Evolutionary conservation across 2,329 filamentous ascomycete species (phyloP), one percentile per base, ranked within the genome.

Genomic region (Penicillium sp.): DNA sequence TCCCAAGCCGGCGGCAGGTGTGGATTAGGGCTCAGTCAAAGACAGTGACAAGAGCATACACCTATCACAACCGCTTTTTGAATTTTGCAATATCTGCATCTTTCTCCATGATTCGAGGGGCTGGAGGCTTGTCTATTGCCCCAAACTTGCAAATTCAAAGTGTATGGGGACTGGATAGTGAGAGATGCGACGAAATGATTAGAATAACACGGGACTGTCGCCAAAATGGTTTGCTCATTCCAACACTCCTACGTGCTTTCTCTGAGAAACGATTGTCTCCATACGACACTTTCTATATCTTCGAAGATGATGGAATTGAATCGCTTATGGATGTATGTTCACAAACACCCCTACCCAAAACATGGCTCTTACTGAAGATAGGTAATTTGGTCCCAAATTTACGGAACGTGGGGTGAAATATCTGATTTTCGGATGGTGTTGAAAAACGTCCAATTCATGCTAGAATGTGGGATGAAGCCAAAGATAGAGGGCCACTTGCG

Each of bases 61-160:
- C 27, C 6, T 53, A 39, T 41, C 23, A 58, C 43, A 58, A 38
- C 23, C 44, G 49, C 9, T 49, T 51, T n/a, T 27, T 62, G 9
- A 55, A 52, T 17, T 39, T 55, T 27, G 45, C 55, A 6, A 50
- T 62, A 29, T 33, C 51, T 6, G 51, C 52, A 17, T 56, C 60
- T 3, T 42, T 62, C 25, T 49, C 36, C 3, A 12, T 60, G 21
- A 53, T 25, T 3, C 31, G 50, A 25, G 60, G 57, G 0, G 54
- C 57, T 39, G 57, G 60, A 19, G 50, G 54, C 8, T 58, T 60
- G 4, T 55, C 54, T 3, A 62, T 62, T 52, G 51, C 51, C 31
- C 54, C 43, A 10, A 12, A 38, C 0, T 35, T 62, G 19, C 49
- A 23, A 8, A n/a, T 50, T 33, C 44, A 31, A 19, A 19, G 38